Conservation (phyloP, 768 basidiomycete genomes). For the Leccinum imitatum region DNA sequence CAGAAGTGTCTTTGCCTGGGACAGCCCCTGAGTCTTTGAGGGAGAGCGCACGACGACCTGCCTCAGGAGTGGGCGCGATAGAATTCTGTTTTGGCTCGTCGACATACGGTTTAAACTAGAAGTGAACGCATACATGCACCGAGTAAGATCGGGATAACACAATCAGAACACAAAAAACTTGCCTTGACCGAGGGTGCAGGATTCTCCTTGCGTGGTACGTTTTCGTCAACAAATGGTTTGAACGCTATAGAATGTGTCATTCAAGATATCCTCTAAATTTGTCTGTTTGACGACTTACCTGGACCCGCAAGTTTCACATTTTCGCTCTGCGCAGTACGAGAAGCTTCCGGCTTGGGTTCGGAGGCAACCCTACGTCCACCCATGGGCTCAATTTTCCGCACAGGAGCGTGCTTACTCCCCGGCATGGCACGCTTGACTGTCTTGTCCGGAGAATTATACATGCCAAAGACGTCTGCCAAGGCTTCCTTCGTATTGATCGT, state of each 20-base stretch:
- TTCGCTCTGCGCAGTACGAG: conserved; percentile 32
- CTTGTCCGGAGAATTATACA: conserved; percentile 92
- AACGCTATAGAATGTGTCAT: conserved; percentile 35
- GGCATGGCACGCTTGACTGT: conserved; percentile 53
- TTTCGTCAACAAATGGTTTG: conserved; percentile 70
- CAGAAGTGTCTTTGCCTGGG: conserved; percentile 20
- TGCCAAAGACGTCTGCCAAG: conserved; percentile 88
- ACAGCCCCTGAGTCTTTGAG: conserved; percentile 43
- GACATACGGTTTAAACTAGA: conserved; percentile 66
- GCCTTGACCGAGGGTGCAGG: conserved; percentile 30
- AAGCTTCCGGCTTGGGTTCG: conserved; percentile 35
- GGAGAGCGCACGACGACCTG: conserved; percentile 45
- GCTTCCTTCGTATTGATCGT: conserved; percentile 98
- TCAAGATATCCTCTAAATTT: conserved; percentile 32
- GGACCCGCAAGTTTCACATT: conserved; percentile 36
- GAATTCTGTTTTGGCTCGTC: conserved; percentile 51
- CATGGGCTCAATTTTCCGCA: conserved; percentile 64
- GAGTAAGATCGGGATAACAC: conserved; percentile 6
- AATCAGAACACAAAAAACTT: background rate
- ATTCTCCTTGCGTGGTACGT: conserved; percentile 45
- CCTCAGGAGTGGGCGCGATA: conserved; percentile 31
- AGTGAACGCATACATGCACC: conserved; percentile 1
- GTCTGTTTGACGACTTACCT: conserved; percentile 27
- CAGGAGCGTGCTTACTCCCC: conserved; percentile 73
- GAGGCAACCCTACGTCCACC: conserved; percentile 28